A percentile compares a stretch with the other conserved stretches of the same genome.
Evolutionary conservation across 2,329 filamentous ascomycete genomes (phyloP).

Genomic region (Penicillium decumbens): DNA sequence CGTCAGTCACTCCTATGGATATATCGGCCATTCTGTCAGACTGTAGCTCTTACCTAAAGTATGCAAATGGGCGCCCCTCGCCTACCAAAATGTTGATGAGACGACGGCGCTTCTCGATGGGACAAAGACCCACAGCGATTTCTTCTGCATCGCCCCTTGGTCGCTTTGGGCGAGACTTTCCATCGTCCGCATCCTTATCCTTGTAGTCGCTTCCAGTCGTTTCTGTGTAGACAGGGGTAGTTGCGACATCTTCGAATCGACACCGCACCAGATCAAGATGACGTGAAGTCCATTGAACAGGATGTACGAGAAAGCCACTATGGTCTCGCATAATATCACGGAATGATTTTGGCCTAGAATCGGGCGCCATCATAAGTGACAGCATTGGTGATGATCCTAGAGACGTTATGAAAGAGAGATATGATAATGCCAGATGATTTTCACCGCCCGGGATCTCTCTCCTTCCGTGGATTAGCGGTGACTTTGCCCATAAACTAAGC

Average conservation of each 20-base stretch:
- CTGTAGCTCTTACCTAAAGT: constrained; percentile 1
- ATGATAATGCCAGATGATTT: no score
- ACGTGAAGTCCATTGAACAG: constrained; percentile 9
- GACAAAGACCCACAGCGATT: background rate
- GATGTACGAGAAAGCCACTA: constrained; percentile 2
- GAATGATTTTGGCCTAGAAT: background rate
- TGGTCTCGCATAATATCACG: constrained; percentile 3
- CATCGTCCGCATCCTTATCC: background rate
- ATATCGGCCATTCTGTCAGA: background rate
- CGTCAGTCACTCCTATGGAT: constrained; percentile 1
- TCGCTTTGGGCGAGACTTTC: background rate
- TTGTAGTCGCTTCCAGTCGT: background rate
- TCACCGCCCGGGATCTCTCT: no score
- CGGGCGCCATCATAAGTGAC: background rate
- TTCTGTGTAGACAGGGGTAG: background rate
- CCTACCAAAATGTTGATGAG: constrained; percentile 4
- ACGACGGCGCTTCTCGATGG: background rate
- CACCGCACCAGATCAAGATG: constrained; percentile 13
- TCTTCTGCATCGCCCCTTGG: background rate
- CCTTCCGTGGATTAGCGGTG: no score
- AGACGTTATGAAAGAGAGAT: no score
- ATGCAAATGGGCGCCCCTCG: background rate
- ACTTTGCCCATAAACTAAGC: no score
- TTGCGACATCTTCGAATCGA: constrained; percentile 10
- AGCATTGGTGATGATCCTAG: no score